Conservation (phyloP, 352 stramenopile genomes). For the Phytopythium boreale region DNA sequence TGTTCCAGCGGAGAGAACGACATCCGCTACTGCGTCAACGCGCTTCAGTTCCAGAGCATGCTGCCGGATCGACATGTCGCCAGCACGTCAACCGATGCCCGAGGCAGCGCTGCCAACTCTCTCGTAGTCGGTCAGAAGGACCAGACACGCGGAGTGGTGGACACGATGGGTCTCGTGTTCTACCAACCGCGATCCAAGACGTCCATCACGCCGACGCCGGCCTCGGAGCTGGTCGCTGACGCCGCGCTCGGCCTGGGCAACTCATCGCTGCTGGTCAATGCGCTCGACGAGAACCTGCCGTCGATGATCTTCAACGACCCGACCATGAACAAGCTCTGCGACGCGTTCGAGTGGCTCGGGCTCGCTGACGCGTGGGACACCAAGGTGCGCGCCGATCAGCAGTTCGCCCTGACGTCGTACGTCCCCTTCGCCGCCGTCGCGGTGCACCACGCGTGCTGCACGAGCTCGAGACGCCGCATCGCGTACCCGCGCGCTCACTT, state of each 20-base stretch:
- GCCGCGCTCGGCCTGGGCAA: constrained; percentile 75
- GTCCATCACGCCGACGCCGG: constrained; percentile 20
- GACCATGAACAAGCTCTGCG: constrained; percentile 80
- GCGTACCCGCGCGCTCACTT: constrained; percentile 69
- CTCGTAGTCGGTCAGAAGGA: constrained; percentile 59
- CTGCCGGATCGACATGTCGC: constrained; percentile 15
- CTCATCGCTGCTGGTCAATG: constrained; percentile 74
- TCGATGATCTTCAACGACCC: constrained; percentile 90
- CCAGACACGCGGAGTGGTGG: constrained; percentile 53
- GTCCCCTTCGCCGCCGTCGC: constrained; percentile 71
- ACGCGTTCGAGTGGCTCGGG: constrained; percentile 82
- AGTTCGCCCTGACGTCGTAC: constrained; percentile 69
- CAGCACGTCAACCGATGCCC: background rate
- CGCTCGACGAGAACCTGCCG: constrained; percentile 87
- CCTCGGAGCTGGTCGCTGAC: constrained; percentile 60
- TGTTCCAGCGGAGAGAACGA: constrained; percentile 82
- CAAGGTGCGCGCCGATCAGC: constrained; percentile 55
- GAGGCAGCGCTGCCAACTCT: constrained; percentile 16
- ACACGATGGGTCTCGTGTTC: constrained; percentile 73
- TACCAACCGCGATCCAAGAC: constrained; percentile 61
- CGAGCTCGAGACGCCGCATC: constrained; percentile 61
- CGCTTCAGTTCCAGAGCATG: constrained; percentile 92
- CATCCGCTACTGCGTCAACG: constrained; percentile 95
- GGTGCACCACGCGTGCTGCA: constrained; percentile 69
- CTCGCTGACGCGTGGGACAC: constrained; percentile 73